phyloP scores from a whole-genome alignment of 1,284 basidiomycete species.

The Leccinum laetum region DNA sequence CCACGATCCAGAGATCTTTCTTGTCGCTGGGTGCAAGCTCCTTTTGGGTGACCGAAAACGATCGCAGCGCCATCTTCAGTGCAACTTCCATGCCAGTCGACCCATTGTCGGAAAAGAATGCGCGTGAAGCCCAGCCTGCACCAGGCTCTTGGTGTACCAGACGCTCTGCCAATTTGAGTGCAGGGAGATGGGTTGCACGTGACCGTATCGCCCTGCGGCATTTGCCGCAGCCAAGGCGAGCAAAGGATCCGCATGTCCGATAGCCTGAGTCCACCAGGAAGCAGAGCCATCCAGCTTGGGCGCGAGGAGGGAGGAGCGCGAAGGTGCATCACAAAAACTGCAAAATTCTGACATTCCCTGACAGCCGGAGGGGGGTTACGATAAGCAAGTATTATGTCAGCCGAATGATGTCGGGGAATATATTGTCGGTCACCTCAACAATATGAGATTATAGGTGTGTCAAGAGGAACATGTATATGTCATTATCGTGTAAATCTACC shows the following conservation, averaged over 20 bases:
- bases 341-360: too few relatives aligned
- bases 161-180: conserved; percentile 75
- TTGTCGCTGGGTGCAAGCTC: conserved; percentile 37
- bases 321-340: background rate
- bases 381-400: too few relatives aligned
- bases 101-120: conserved; percentile 95
- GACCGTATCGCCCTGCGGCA: conserved; percentile 93
- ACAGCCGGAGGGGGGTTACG: too few relatives aligned
- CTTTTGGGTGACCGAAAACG: conserved; percentile 51
- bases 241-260: conserved; percentile 82
- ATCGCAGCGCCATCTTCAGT: conserved; percentile 94
- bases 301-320: conserved; percentile 50
- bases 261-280: conserved; percentile 97
- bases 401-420: too few relatives aligned
- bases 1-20: conserved; percentile 78
- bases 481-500: too few relatives aligned
- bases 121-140: conserved; percentile 87
- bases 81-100: conserved; percentile 97
- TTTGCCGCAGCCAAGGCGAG: conserved; percentile 86
- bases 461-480: too few relatives aligned
- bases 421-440: too few relatives aligned
- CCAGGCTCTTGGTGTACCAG: conserved; percentile 74
- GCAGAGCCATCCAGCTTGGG: conserved; percentile 91
- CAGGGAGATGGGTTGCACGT: conserved; percentile 92
- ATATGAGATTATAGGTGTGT: too few relatives aligned